phyloP scores from a whole-genome alignment of 129 eudicot species.

The Gnaphalium uliginosum region DNA sequence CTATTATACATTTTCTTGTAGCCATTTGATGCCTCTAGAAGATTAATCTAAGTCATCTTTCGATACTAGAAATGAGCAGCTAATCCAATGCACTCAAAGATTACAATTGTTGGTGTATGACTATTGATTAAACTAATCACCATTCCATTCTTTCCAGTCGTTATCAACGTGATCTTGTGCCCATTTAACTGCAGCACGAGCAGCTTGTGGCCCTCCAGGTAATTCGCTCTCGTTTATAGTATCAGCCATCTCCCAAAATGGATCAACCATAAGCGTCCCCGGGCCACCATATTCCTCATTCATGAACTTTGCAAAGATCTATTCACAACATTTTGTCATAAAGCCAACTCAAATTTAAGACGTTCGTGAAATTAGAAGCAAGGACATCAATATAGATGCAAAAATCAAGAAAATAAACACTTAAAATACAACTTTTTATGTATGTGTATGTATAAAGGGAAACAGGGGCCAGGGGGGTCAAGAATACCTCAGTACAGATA shows the following conservation, averaged over 20 bases:
- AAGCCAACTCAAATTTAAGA: constrained; percentile 7
- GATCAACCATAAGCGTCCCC: constrained; percentile 81
- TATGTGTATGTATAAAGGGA: neutral
- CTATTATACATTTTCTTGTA: neutral
- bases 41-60: neutral
- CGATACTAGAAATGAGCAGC: neutral
- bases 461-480: too few species aligned
- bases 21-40: constrained; percentile 5
- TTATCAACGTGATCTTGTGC: constrained; percentile 79
- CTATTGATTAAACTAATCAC: constrained; percentile 9
- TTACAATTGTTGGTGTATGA: neutral
- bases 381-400: neutral
- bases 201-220: constrained; percentile 95
- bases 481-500: constrained; percentile 64
- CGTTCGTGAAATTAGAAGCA: neutral
- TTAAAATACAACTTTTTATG: neutral
- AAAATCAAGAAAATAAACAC: neutral
- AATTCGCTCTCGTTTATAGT: constrained; percentile 71
- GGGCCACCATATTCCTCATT: constrained; percentile 93
- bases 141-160: constrained; percentile 90
- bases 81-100: neutral
- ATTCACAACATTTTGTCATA: constrained; percentile 21
- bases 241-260: constrained; percentile 95
- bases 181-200: constrained; percentile 87
- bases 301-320: constrained; percentile 76